Evolutionary conservation across 139 green algal genomes (phyloP).

Genomic region (Chlamydomonas sp.): DNA sequence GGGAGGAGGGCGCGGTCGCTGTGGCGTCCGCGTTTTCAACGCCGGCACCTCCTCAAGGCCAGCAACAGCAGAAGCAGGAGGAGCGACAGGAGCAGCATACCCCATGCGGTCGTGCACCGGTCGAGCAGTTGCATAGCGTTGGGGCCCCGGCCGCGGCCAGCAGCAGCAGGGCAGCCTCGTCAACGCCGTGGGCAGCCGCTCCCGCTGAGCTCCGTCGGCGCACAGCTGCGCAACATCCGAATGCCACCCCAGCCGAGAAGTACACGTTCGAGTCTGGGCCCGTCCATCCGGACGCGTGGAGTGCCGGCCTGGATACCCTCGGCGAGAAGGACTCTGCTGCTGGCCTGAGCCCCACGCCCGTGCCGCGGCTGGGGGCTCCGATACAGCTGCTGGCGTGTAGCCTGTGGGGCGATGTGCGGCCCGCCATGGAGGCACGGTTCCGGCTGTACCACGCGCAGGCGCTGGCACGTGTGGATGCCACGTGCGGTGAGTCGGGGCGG

Average conservation of each 20-base stretch:
- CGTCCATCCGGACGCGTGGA: no score
- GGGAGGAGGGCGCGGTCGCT: no score
- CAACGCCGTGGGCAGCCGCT: background rate
- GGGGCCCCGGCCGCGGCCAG: no score
- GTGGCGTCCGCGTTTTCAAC: no score
- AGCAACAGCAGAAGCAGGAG: background rate
- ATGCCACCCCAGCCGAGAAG: no score
- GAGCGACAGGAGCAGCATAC: background rate
- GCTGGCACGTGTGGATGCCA: background rate
- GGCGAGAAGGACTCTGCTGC: no score
- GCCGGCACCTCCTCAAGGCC: background rate
- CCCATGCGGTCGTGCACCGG: no score
- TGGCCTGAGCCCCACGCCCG: no score
- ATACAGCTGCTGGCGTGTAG: background rate
- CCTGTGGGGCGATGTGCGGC: background rate
- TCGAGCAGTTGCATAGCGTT: background rate
- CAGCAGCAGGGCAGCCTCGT: background rate
- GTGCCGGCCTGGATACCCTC: no score
- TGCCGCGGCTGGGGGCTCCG: background rate
- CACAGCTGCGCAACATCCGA: no score
- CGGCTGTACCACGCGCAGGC: background rate
- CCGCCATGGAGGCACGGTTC: background rate
- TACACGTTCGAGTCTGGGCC: no score
- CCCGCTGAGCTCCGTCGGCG: background rate
- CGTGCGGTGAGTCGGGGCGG: background rate